Conservation (phyloP, 352 stramenopile species). For the Globisporangium paddicum region DNA sequence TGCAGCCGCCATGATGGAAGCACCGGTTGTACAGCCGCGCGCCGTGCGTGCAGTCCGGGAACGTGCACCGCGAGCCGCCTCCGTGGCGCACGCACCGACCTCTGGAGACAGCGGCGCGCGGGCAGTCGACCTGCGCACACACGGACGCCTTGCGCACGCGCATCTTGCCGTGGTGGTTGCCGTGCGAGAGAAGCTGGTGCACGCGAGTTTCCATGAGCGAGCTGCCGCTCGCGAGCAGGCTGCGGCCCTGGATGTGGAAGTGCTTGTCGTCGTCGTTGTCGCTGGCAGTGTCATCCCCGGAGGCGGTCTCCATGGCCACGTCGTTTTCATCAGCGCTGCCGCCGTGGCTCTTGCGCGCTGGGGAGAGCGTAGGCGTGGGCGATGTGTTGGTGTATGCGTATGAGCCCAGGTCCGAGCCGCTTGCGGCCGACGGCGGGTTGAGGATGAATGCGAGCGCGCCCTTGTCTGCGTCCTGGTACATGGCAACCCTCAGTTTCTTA, state of each 20-base stretch:
- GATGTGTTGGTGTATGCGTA: no score
- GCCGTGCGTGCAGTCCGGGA: constrained; percentile 51
- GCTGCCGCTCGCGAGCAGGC: constrained; percentile 40
- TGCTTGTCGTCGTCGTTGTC: constrained; percentile 37
- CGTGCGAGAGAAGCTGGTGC: constrained; percentile 42
- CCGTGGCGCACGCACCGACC: constrained; percentile 51
- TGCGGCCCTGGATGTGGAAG: constrained; percentile 46
- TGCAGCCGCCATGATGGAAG: constrained; percentile 64
- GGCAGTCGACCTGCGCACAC: constrained; percentile 49
- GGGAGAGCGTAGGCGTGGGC: constrained; percentile 37
- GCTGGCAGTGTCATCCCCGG: constrained; percentile 21
- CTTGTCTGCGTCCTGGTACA: constrained; percentile 48
- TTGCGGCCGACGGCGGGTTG: constrained; percentile 36
- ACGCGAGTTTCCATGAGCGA: constrained; percentile 56
- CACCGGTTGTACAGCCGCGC: constrained; percentile 58
- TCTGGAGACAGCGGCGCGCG: constrained; percentile 43
- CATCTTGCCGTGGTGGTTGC: constrained; percentile 71
- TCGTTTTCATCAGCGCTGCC: constrained; percentile 19
- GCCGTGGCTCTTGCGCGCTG: constrained; percentile 30
- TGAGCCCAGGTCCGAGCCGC: background rate
- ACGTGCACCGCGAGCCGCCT: constrained; percentile 51
- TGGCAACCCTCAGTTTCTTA: constrained; percentile 4
- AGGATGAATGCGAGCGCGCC: constrained; percentile 67
- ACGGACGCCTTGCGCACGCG: constrained; percentile 55
- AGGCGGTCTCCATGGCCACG: constrained; percentile 16